Evolutionary conservation across 2,329 filamentous ascomycete species (phyloP).

Genomic region (Teratosphaeria pseudoeucalypti): DNA sequence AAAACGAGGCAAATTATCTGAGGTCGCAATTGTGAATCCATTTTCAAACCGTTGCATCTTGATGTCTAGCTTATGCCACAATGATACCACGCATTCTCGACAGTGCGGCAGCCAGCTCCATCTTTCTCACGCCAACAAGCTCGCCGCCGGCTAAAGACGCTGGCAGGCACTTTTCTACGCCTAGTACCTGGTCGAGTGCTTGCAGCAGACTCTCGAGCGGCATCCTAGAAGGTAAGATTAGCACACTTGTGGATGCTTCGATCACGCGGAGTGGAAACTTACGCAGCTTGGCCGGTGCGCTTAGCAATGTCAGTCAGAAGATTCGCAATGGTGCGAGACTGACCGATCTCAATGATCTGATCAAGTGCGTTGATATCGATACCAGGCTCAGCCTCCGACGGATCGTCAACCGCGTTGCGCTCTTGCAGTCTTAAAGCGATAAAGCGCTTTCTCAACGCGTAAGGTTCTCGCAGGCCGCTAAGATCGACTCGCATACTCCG

Average conservation of each 20-base stretch:
- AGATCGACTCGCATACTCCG: conserved; percentile 17
- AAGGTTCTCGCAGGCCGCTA: conserved; percentile 15
- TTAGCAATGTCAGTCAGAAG: conserved; percentile 4
- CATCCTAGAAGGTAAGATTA: neutral
- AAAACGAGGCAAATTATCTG: neutral
- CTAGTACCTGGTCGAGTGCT: conserved; percentile 10
- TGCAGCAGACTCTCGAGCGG: conserved; percentile 12
- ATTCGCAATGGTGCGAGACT: conserved; percentile 18
- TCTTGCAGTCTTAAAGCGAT: conserved; percentile 17
- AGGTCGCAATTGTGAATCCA: too few relatives aligned
- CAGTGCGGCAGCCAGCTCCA: conserved; percentile 22
- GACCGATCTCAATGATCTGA: conserved; percentile 25
- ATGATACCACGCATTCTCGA: conserved; percentile 28
- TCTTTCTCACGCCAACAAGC: conserved; percentile 19
- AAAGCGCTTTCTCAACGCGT: conserved; percentile 20
- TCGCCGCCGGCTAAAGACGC: conserved; percentile 19
- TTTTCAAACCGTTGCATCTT: neutral
- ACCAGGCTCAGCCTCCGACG: conserved; percentile 18
- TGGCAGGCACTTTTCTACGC: conserved; percentile 15
- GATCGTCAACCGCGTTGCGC: conserved; percentile 19
- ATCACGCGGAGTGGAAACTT: neutral
- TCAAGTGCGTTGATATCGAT: conserved; percentile 21
- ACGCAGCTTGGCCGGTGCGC: neutral
- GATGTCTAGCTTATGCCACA: neutral
- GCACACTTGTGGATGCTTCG: neutral